Conservation (phyloP, 1,284 basidiomycete species). For the Melampsora americana region DNA sequence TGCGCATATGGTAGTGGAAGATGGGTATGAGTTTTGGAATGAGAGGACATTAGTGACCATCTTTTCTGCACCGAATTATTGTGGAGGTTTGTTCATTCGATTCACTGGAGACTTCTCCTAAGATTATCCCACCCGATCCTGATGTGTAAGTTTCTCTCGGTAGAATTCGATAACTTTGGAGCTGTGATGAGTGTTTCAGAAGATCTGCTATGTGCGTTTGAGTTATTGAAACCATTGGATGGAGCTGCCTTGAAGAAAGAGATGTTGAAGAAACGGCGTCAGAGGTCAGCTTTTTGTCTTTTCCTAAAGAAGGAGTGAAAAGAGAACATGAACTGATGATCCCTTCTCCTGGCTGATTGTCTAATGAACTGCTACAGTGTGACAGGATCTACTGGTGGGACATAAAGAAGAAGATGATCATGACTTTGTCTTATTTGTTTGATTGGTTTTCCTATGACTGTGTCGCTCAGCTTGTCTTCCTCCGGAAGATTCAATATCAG, state of each 20-base stretch:
- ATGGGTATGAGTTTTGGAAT: slow-evolving; percentile 99
- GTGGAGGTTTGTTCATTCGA: slow-evolving; percentile 69
- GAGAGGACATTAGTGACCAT: slow-evolving; percentile 97
- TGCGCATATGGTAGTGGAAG: slow-evolving; percentile 98
- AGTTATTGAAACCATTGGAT: slow-evolving; percentile 92
- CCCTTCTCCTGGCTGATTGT: background rate
- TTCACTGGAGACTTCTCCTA: background rate
- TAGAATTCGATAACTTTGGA: slow-evolving; percentile 97
- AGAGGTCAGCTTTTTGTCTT: slow-evolving; percentile 59
- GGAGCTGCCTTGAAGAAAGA: slow-evolving; percentile 93
- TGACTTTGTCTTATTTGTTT: too few species aligned
- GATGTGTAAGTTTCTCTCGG: slow-evolving; percentile 1
- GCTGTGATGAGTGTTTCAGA: slow-evolving; percentile 78
- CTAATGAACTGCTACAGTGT: background rate
- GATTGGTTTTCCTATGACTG: too few species aligned
- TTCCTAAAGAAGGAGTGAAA: background rate
- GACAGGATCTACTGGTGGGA: slow-evolving; percentile 1
- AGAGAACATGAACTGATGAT: background rate
- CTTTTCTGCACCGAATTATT: slow-evolving; percentile 96
- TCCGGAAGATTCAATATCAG: too few species aligned
- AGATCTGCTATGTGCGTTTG: slow-evolving; percentile 94
- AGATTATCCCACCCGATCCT: background rate
- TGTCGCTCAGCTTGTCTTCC: too few species aligned
- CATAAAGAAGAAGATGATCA: background rate
- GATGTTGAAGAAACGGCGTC: slow-evolving; percentile 97